phyloP scores from a whole-genome alignment of 768 basidiomycete species.

The Pholiota microspora region DNA sequence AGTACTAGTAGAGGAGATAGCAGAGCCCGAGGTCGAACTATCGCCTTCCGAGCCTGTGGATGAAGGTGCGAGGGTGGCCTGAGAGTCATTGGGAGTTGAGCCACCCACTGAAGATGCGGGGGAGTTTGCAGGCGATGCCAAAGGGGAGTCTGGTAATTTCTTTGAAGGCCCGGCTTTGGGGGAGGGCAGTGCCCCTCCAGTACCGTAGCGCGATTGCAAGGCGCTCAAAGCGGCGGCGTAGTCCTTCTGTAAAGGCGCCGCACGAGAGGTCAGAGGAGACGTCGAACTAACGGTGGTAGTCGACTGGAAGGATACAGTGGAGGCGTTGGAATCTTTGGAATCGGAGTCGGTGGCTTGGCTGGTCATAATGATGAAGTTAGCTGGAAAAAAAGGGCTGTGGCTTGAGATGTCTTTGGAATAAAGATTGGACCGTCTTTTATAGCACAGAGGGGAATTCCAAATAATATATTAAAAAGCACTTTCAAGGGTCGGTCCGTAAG shows the following conservation, averaged over 20 bases:
- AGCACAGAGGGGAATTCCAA: neutral
- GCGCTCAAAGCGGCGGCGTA: constrained; percentile 34
- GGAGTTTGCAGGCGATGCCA: constrained; percentile 7
- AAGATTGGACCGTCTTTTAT: neutral
- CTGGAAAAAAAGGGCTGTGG: too few relatives aligned
- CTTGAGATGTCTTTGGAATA: neutral
- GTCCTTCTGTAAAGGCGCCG: constrained; percentile 27
- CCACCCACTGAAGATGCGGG: constrained; percentile 2
- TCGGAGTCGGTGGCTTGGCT: neutral
- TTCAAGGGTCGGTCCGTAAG: neutral
- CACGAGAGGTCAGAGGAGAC: constrained; percentile 13
- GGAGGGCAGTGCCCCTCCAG: constrained; percentile 25
- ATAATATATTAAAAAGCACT: neutral
- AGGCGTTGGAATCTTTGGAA: constrained; percentile 14
- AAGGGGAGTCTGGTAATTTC: constrained; percentile 18
- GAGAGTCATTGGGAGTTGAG: constrained; percentile 10
- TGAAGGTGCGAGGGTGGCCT: constrained; percentile 13
- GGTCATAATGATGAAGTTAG: neutral
- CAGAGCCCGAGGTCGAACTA: constrained; percentile 5
- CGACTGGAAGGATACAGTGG: constrained; percentile 24
- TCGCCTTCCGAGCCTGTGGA: constrained; percentile 6
- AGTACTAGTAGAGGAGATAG: constrained; percentile 1
- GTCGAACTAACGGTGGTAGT: constrained; percentile 22
- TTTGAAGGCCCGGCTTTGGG: constrained; percentile 27
- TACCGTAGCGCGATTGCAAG: constrained; percentile 36